Base-by-base conservation (phyloP, 805 yeast species). In the Yamadazyma takamatsuzukensis region DNA sequence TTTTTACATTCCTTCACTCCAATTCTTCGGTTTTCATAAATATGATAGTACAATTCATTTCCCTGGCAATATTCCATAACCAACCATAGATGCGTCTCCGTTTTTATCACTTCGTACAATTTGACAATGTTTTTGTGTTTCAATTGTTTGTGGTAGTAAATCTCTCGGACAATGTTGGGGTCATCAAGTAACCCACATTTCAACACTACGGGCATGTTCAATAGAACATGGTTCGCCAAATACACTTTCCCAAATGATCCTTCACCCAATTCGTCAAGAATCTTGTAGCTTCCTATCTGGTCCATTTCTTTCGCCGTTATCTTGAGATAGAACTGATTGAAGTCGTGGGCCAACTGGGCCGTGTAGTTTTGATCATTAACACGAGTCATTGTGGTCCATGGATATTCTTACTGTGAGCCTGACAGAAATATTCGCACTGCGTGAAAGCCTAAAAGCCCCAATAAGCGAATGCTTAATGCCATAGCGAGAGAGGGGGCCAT, bases 181-280 rank as follows among this genome's bases (percentile, higher is more conserved):
- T 86, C 95, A 29, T 73, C 74, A 37, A 80, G 77, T 10, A 68
- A 62, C 6, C 95, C 90, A 25, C 87, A 83, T 49, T 90, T 90
- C 40, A 93, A 59, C 12, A 93, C 97, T 3, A 90, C 76, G 39
- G 56, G 80, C n/a, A 77, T 68, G 34, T 78, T 78, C 8, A 95
- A 73, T 28, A 88, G 66, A 32, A 72, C 71, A 49, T 90, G 97
- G 22, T 68, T 67, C 2, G 96, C 97, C 18, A 90, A 61, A 53
- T 82, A 93, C 1, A 88, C 95, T 50, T 83, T 84, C 6, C 97
- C 97, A 68, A 88, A 90, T 3, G 95, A 74, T 7, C 97, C 97
- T 47, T 85, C 88, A 2, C 97, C 97, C 15, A 90, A 81, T 43
- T 80, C 84, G 37, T 78, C 67, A 5, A 77, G 49, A 6, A 93